A percentile compares a stretch with the other conserved stretches of the same genome.
These are phyloP conservation scores for Mucor sp. DNA, from an alignment of 371 early-diverging fungal species.

Conservation along the genomic window DNA sequence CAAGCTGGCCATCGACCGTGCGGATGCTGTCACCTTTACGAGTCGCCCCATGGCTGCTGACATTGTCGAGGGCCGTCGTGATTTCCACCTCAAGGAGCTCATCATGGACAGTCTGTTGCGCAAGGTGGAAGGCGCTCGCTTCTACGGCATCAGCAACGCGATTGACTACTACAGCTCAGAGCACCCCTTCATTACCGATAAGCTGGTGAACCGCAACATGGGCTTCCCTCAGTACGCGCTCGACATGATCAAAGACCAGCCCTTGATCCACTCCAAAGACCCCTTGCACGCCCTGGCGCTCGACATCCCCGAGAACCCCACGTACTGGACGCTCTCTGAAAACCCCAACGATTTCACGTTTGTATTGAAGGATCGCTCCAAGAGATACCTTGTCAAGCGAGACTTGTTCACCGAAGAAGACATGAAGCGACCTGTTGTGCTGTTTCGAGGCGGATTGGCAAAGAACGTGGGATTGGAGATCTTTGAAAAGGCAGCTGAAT, in stretches of 20 bases:
- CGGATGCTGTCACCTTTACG: conserved; percentile 61
- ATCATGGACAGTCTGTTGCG: conserved; percentile 58
- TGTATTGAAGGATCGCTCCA: conserved; percentile 56
- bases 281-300: conserved; percentile 15
- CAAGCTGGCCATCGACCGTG: conserved; percentile 57
- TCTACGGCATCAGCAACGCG: conserved; percentile 66
- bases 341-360: conserved; percentile 37
- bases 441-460: conserved; percentile 60
- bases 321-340: conserved; percentile 33
- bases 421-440: conserved; percentile 52
- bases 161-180: conserved; percentile 51
- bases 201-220: conserved; percentile 38
- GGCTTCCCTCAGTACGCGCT: conserved; percentile 51
- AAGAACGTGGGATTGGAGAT: conserved; percentile 46
- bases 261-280: conserved; percentile 7
- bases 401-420: conserved; percentile 47
- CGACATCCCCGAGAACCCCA: conserved; percentile 16
- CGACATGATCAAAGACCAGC: conserved; percentile 27
- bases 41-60: conserved; percentile 59
- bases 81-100: conserved; percentile 65
- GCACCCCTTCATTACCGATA: conserved; percentile 57
- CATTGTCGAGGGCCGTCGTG: conserved; percentile 59
- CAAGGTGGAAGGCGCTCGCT: conserved; percentile 51
- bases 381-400: conserved; percentile 50
- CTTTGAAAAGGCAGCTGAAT: conserved; percentile 43